Percentiles rank a stretch among this genome's conserved stretches.
Evolutionary conservation across 2,329 filamentous ascomycete genomes (phyloP).

Genomic region (Fusarium dlaminii): DNA sequence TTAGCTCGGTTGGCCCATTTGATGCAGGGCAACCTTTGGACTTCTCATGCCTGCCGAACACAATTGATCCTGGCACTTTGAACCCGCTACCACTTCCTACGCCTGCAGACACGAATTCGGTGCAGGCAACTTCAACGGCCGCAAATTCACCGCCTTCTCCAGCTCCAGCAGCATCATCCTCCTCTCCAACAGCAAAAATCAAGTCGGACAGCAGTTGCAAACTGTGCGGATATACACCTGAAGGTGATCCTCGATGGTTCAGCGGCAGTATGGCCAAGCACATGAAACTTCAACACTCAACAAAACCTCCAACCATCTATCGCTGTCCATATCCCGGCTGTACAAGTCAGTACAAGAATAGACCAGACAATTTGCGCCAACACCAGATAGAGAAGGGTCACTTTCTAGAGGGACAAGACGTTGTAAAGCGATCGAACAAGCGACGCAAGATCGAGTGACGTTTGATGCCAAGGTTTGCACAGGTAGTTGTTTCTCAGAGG

Average conservation of each 20-base stretch:
- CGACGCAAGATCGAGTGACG: slow-evolving; percentile 54
- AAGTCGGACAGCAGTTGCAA: slow-evolving; percentile 60
- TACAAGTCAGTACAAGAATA: slow-evolving; percentile 64
- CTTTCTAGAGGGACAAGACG: slow-evolving; percentile 57
- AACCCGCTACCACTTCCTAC: slow-evolving; percentile 35
- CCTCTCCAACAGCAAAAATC: slow-evolving; percentile 45
- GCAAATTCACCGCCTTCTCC: slow-evolving; percentile 40
- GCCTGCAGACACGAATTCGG: slow-evolving; percentile 32
- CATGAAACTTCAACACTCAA: slow-evolving; percentile 63
- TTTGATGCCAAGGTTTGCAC: not conserved
- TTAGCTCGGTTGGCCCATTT: slow-evolving; percentile 29
- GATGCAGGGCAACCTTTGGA: slow-evolving; percentile 7
- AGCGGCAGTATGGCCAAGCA: slow-evolving; percentile 68
- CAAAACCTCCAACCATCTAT: slow-evolving; percentile 60
- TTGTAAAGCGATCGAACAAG: slow-evolving; percentile 54
- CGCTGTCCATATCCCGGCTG: slow-evolving; percentile 64
- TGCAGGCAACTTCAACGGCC: slow-evolving; percentile 34
- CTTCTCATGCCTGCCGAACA: slow-evolving; percentile 13
- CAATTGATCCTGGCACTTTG: slow-evolving; percentile 24
- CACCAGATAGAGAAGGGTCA: slow-evolving; percentile 67
- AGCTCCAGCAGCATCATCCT: slow-evolving; percentile 6
- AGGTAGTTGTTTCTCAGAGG: not conserved
- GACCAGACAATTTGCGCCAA: slow-evolving; percentile 64
- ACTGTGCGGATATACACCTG: slow-evolving; percentile 64
- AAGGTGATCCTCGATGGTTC: slow-evolving; percentile 67